Evolutionary conservation across 257 asterid species (phyloP).

Genomic region (Solanum appendiculatum): DNA sequence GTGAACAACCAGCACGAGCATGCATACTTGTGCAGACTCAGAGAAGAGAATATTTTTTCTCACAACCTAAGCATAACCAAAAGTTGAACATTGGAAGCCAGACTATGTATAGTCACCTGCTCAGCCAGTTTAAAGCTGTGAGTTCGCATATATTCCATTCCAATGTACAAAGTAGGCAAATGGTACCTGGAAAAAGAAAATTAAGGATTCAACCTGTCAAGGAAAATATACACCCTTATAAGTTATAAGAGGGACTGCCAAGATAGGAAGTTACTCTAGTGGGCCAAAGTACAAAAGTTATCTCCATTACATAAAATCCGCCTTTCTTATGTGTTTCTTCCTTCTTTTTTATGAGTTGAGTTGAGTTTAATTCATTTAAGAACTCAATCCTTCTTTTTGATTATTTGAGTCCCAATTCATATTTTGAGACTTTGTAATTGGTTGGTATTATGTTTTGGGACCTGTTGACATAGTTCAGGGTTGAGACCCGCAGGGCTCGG

Average conservation of each 20-base stretch:
- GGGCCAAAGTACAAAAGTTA: neutral
- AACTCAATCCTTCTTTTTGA: neutral
- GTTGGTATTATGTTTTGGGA: neutral
- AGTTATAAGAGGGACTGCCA: slow-evolving; percentile 12
- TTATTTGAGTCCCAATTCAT: neutral
- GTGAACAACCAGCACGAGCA: neutral
- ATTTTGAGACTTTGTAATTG: neutral
- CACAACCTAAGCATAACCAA: neutral
- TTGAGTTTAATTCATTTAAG: neutral
- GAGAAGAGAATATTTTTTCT: neutral
- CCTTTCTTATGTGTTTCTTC: neutral
- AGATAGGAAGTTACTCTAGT: neutral
- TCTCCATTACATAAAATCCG: neutral
- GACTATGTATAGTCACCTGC: slow-evolving; percentile 46
- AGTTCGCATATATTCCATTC: slow-evolving; percentile 98
- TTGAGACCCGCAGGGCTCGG: neutral
- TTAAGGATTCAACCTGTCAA: slow-evolving; percentile 21
- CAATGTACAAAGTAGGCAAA: slow-evolving; percentile 86
- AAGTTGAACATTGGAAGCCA: neutral
- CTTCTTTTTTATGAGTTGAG: neutral
- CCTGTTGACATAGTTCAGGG: neutral
- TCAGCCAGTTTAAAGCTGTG: slow-evolving; percentile 97
- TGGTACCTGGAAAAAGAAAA: slow-evolving; percentile 73
- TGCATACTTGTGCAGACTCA: neutral
- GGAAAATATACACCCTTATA: neutral